Base-by-base conservation (phyloP, 495 filamentous ascomycete genomes). In the Aspergillus funiculosus region DNA sequence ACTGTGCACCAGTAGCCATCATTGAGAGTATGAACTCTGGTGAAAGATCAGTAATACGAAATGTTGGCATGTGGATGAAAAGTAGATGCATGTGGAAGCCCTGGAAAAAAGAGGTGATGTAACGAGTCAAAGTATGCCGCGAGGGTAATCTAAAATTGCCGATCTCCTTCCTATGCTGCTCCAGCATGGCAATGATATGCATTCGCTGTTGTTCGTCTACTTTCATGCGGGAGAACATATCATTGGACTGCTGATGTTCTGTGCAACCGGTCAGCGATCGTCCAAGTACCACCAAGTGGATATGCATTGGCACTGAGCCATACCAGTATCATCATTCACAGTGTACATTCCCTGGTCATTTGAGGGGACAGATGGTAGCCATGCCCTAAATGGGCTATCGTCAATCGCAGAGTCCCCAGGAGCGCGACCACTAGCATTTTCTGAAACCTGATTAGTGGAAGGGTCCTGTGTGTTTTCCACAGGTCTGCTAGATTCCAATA, bases 61-160 rank as follows among this genome's bases (percentile, higher is more conserved):
- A 39, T 6, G 40, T 45, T 11, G 48, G 48, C 2, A 45, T 22
- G 29, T 51, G 48, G 3, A 49, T 36, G 30, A 51, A 51, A n/a
- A 35, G 40, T 10, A 51, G 27, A 20, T 51, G 48, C 11, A 13
- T 19, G 22, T 51, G 40, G 22, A 45, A 51, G 2, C 48, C 48
- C 3, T 39, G 31, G 14, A 45, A 51, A 19, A 45, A 51, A 9
- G 32, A 39, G 18, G 40, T 38, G n/a, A 50, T 11, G 31, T 38
- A 50, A n/a, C 39, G 38, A 9, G 47, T 50, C 5, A 50, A 17
- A 1, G 47, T 41, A 17, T 43, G 47, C 3, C 47, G 31, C 15
- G 47, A 49, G 29, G 47, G 47, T 0, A 43, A 11, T 11, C 22
- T 6, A 13, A 43, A 50, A 42, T 19, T 29, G 10, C 6, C 8